Conservation (phyloP, 768 basidiomycete genomes). For the Kwoniella sp. region DNA sequence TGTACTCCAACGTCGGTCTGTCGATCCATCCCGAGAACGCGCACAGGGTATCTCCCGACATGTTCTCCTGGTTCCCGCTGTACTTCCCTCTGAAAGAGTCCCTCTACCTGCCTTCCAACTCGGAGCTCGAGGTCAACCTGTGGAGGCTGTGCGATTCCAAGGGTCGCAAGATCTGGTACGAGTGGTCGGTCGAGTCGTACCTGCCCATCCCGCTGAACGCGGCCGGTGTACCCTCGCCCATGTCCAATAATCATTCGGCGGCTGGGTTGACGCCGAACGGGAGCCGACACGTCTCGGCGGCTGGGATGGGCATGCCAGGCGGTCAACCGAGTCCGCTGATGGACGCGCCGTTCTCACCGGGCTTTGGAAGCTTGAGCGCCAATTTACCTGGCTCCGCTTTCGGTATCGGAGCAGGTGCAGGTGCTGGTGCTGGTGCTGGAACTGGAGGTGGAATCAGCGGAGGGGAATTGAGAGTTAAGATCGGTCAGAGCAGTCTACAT, state of each 20-base stretch:
- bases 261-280: constrained; percentile 17
- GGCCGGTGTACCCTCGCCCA: not conserved
- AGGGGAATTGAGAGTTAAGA: constrained; percentile 65
- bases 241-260: not conserved
- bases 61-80: constrained; percentile 99
- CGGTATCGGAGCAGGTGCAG: constrained; percentile 16
- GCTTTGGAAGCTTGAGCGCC: not conserved
- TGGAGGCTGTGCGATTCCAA: constrained; percentile 90
- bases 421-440: constrained; percentile 6
- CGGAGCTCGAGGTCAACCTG: constrained; percentile 87
- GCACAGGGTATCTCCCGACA: constrained; percentile 84
- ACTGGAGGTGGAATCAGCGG: constrained; percentile 11
- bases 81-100: constrained; percentile 96
- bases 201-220: constrained; percentile 62
- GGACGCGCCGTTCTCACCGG: constrained; percentile 60
- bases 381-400: not conserved
- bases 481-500: constrained; percentile 90
- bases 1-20: constrained; percentile 86
- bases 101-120: constrained; percentile 85
- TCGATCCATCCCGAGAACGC: constrained; percentile 92
- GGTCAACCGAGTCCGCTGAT: constrained; percentile 68
- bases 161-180: constrained; percentile 85
- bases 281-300: constrained; percentile 11
- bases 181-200: constrained; percentile 96
- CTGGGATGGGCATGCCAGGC: constrained; percentile 24